Evolutionary conservation across 1,284 basidiomycete genomes (phyloP), one percentile per base, ranked within the genome.

Genomic region (Cutaneotrichosporon cyanovorans): DNA sequence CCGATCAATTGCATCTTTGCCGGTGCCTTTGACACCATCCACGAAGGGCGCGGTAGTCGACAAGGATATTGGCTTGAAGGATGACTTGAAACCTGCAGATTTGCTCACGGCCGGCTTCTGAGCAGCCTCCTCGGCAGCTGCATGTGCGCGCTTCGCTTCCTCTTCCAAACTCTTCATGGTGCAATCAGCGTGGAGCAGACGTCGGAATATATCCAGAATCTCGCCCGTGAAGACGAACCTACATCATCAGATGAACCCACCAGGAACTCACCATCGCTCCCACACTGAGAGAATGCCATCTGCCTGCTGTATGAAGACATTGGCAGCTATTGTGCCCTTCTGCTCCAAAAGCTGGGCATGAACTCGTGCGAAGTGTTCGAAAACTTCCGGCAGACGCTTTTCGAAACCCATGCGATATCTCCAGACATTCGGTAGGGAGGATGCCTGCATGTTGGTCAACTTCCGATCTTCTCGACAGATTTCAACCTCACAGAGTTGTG

Each of bases 321-420:
- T 87, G 14, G 90, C 91, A 6, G 89, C 91, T 63, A 96, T 89
- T 36, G 87, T 77, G 3, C 91, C 91, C 1, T 88, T 86, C 37
- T 73, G 65, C 1, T 63, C 66, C 12, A 68, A 51, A 62, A 96
- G 87, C 19, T 86, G 87, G 51, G 88, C 83, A 63, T 93, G 89
- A 40, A 96, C 88, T 33, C 81, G 83, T n/a, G 85, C 85, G 36
- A 96, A 77, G 67, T 96, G 91, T 62, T 92, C 89, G 62, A 96
- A 95, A 11, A 93, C 88, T 32, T 84, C 78, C 12, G 86, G 86
- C 2, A 96, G 78, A 20, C 87, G 78, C 12, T 81, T 77, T 65
- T 96, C 90, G 60, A 96, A 91, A 55, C 90, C 85, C 52, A 87
- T 82, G 28, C 92, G 82, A 70, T 88, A 96, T 65, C 87, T 88